phyloP scores from a whole-genome alignment of 2,329 filamentous ascomycete genomes.

The Penicillium sp. region DNA sequence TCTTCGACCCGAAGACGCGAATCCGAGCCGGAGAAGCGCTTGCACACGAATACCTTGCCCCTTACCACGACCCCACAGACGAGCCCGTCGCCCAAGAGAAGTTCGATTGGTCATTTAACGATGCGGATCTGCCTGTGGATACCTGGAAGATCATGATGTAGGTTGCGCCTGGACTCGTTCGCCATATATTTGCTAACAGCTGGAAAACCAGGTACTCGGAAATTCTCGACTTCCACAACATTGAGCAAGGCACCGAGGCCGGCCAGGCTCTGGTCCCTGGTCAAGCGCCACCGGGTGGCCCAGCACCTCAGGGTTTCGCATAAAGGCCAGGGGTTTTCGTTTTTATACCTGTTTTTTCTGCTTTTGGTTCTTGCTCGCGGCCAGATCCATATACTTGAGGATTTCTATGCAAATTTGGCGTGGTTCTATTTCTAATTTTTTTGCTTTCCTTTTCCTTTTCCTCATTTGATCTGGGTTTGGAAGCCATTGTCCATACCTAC shows the following conservation, averaged over 20 bases:
- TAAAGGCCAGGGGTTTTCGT: conserved; percentile 8
- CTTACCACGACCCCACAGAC: conserved; percentile 96
- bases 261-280: conserved; percentile 31
- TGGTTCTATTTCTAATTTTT: conserved; percentile 14
- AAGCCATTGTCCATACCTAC: conserved; percentile 26
- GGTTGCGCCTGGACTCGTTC: conserved; percentile 30
- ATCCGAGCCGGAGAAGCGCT: conserved; percentile 84
- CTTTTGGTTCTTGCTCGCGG: conserved; percentile 21
- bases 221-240: conserved; percentile 97
- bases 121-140: conserved; percentile 93
- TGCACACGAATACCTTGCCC: conserved; percentile 87
- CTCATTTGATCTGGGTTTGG: conserved; percentile 1
- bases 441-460: conserved; percentile 12
- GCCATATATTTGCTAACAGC: conserved; percentile 5
- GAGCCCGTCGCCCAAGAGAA: conserved; percentile 95
- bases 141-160: conserved; percentile 99
- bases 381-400: conserved; percentile 21
- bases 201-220: conserved; percentile 78
- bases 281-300: conserved; percentile 14
- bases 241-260: conserved; percentile 57
- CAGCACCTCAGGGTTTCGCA: conserved; percentile 25
- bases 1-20: conserved; percentile 96
- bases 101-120: conserved; percentile 99
- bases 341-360: conserved; percentile 13
- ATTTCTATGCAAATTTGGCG: conserved; percentile 18